phyloP scores from a whole-genome alignment of 345 rosid species.

The Fremontodendron californicum region DNA sequence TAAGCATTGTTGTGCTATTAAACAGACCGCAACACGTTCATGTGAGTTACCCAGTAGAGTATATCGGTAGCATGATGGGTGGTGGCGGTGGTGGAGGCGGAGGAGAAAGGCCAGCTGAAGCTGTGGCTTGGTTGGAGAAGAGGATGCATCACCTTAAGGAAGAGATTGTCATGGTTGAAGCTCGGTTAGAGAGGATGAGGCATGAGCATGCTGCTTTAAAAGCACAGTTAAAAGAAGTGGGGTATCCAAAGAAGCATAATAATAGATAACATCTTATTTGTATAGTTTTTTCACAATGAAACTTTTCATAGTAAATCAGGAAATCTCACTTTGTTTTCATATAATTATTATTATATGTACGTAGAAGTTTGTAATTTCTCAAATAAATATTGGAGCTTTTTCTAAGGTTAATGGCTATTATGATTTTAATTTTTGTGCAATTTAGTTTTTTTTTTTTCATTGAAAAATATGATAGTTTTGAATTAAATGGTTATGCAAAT shows the following conservation, averaged over 20 bases:
- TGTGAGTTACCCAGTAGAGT: slow-evolving; percentile 35
- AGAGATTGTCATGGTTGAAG: slow-evolving; percentile 73
- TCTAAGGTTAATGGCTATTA: no score
- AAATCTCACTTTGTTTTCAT: neutral
- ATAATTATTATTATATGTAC: neutral
- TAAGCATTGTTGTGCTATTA: slow-evolving; percentile 69
- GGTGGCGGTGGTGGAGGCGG: slow-evolving; percentile 12
- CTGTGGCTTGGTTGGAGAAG: slow-evolving; percentile 64
- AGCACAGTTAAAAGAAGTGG: slow-evolving; percentile 50
- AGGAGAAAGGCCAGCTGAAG: slow-evolving; percentile 45
- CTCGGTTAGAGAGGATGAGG: slow-evolving; percentile 68
- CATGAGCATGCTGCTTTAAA: slow-evolving; percentile 55
- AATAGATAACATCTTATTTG: neutral
- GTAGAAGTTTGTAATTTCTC: neutral
- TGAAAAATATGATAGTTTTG: no score
- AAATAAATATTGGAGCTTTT: no score
- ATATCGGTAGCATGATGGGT: slow-evolving; percentile 25
- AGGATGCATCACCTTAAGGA: slow-evolving; percentile 69
- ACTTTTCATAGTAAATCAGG: neutral
- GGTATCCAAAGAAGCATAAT: slow-evolving; percentile 24
- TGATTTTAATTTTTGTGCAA: no score
- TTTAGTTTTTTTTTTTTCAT: no score
- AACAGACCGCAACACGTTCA: slow-evolving; percentile 57
- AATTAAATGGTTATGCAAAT: no score
- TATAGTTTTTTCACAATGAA: neutral